Conservation (phyloP, 148 eudicot genomes). For the Heliamphora exappendiculata region DNA sequence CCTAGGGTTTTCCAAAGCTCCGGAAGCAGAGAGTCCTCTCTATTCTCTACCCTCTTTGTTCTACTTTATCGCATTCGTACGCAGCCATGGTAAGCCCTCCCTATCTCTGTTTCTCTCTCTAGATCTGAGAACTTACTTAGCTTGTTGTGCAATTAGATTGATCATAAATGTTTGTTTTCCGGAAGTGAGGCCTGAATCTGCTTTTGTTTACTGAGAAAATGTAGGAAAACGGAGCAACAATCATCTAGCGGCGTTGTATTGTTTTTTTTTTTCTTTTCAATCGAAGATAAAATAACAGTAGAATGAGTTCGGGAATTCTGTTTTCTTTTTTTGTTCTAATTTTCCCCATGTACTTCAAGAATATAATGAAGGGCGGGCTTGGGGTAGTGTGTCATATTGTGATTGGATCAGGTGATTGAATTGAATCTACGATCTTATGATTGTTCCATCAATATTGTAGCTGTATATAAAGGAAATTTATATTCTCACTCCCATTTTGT, state of each 20-base stretch:
- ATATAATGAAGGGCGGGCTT: background rate
- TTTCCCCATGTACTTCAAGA: background rate
- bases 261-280: background rate
- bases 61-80: background rate
- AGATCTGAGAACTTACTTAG: background rate
- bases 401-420: background rate
- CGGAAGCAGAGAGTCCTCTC: background rate
- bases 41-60: background rate
- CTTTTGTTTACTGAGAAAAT: background rate
- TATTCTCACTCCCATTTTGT: no score
- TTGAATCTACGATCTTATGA: background rate
- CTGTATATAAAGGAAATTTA: background rate
- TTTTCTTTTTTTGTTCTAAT: background rate
- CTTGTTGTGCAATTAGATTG: background rate
- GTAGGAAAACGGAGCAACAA: background rate
- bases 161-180: background rate
- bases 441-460: background rate
- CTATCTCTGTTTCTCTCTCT: background rate
- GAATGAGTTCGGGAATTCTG: background rate
- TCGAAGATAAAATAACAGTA: no score
- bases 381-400: background rate
- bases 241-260: background rate
- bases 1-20: background rate
- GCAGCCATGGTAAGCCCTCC: slow-evolving; percentile 10
- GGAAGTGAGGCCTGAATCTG: background rate